Evolutionary conservation across 2,329 filamentous ascomycete genomes (phyloP).

Genomic region (Conoideocrella luteorostrata): DNA sequence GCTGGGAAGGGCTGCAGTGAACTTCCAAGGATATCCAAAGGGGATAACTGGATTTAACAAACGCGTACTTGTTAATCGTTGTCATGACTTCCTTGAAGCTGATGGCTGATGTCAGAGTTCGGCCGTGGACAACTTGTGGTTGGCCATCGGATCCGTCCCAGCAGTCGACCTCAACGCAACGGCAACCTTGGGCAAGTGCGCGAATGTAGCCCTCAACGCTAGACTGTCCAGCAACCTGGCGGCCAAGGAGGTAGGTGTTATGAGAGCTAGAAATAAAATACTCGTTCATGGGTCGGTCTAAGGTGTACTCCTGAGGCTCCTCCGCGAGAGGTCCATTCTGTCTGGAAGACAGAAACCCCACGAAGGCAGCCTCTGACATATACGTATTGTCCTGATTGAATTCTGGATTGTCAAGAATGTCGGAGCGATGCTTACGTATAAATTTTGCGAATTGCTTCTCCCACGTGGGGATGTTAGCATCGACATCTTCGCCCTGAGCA

Average conservation of each 20-base stretch:
- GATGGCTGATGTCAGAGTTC: slow-evolving; percentile 81
- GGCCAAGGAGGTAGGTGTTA: slow-evolving; percentile 91
- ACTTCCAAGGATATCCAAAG: slow-evolving; percentile 94
- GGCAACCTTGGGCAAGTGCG: slow-evolving; percentile 79
- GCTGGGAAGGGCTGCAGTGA: slow-evolving; percentile 79
- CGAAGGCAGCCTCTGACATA: slow-evolving; percentile 75
- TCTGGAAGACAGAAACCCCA: slow-evolving; percentile 68
- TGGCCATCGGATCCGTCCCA: slow-evolving; percentile 90
- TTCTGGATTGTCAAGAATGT: slow-evolving; percentile 37
- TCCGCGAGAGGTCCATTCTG: slow-evolving; percentile 63
- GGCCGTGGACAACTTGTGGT: slow-evolving; percentile 85
- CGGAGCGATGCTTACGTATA: slow-evolving; percentile 50
- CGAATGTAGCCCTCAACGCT: slow-evolving; percentile 94
- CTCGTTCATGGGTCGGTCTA: slow-evolving; percentile 85
- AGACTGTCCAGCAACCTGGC: slow-evolving; percentile 82
- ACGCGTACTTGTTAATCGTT: slow-evolving; percentile 92
- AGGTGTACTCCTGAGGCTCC: slow-evolving; percentile 52
- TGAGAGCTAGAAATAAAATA: slow-evolving; percentile 98
- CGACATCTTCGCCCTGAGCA: slow-evolving; percentile 70
- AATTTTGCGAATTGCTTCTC: slow-evolving; percentile 65
- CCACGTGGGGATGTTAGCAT: slow-evolving; percentile 60
- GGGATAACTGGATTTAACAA: slow-evolving; percentile 78
- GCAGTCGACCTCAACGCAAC: slow-evolving; percentile 95
- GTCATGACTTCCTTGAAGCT: slow-evolving; percentile 87
- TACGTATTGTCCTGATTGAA: slow-evolving; percentile 37